Evolutionary conservation across 2,329 filamentous ascomycete genomes (phyloP), one percentile per base, ranked within the genome.

Genomic region (Emergomyces africanus): DNA sequence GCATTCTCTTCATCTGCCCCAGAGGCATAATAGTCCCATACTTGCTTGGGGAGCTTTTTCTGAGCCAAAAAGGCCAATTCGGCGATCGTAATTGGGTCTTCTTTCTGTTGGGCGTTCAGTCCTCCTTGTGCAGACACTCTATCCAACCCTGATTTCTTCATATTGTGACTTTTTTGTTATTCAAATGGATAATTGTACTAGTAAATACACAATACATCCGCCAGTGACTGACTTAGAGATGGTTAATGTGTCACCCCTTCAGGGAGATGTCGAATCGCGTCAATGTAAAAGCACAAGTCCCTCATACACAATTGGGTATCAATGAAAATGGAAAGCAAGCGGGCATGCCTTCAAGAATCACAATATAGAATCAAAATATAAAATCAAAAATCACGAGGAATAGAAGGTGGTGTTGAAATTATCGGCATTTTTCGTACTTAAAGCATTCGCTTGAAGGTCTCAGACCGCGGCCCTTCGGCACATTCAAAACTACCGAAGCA

Each of bases 11-110:
- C 53, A 3, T 55, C 39, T n/a, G 53, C 53, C 3, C 53, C 39
- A 5, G 53, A 44, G 39, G 37, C 53, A 20, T 55, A 55, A 23
- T 55, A 55, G 37, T 54, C 53, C 53, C 53, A 54, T 42, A 54
- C 53, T 30, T 54, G 53, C 25, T 54, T 54, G 15, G 53, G 35
- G n/a, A 54, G 53, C 37, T 28, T 54, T 37, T 42, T 42, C 37
- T 54, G 53, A 42, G 53, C 53, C 20, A 54, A 35, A 30, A 30
- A 8, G 3, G 53, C 53, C 53, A 54, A 42, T 54, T 54, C 53
- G 23, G 53, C 53, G 9, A 42, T 42, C 3, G 53, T 54, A 12
- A 54, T 54, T 3, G 53, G 53, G 8, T 54, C 53, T n/a, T 54
- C 53, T 18, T 30, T 42, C 15, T 28, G 53, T 20, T 18, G 35